phyloP scores from a whole-genome alignment of 176 grass and related monocot genomes.

The Pontederia paniculata region DNA sequence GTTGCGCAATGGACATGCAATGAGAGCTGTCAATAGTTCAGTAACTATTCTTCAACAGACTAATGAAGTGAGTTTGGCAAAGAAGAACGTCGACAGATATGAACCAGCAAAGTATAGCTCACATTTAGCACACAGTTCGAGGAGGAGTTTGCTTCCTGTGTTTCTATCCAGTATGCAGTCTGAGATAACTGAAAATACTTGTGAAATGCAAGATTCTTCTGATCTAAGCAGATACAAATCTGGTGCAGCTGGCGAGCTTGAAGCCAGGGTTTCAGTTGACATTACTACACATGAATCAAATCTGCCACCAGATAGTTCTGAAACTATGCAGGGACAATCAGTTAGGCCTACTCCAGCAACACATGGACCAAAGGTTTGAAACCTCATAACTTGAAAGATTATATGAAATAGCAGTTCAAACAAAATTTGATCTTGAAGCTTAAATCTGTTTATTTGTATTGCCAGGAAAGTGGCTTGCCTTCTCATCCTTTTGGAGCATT shows the following conservation, averaged over 20 bases:
- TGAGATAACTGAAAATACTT: constrained; percentile 13
- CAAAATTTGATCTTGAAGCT: no score
- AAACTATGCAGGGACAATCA: no score
- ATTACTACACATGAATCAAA: no score
- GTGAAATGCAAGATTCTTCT: constrained; percentile 11
- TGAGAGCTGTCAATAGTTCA: constrained; percentile 58
- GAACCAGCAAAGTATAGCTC: neutral
- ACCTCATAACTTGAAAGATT: no score
- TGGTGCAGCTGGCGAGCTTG: neutral
- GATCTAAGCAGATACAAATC: constrained; percentile 2
- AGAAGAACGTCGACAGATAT: constrained; percentile 14
- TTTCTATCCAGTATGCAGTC: constrained; percentile 19
- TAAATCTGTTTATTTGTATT: no score
- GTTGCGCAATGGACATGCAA: constrained; percentile 31
- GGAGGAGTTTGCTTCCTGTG: constrained; percentile 36
- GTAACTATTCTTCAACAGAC: constrained; percentile 19
- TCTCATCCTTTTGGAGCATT: no score
- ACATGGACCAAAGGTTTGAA: no score
- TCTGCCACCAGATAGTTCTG: no score
- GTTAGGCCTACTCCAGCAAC: no score
- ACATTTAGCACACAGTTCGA: constrained; percentile 13
- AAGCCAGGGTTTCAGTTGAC: no score
- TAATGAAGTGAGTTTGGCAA: constrained; percentile 18
- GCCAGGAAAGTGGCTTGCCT: no score
- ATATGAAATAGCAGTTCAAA: no score